Evolutionary conservation across 2,329 filamentous ascomycete genomes (phyloP), one percentile per base, ranked within the genome.

Genomic region (Trichophaea hybrida): DNA sequence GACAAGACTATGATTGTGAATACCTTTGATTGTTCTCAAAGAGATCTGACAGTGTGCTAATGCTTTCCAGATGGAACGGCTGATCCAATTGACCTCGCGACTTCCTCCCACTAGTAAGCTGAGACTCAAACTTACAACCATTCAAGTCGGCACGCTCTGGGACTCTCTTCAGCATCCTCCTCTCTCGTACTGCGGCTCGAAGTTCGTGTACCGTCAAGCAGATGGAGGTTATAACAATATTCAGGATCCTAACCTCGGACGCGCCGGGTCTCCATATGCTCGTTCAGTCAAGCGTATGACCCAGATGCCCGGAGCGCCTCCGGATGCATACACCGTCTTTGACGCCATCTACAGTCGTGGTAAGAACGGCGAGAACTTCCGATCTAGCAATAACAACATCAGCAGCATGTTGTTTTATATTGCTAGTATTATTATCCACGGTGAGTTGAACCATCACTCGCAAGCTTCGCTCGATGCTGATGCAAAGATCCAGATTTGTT

Each of bases 141-240:
- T 73, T 50, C 85, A 90, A 67, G 76, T 90, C 55, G 77, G 80
- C 55, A 76, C 83, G 70, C 76, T 90, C 0, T 90, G 85, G 85
- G 75, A 81, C 66, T 80, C 79, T 0, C 74, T 90, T 6, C 83
- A 85, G 15, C 86, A 90, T 64, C 86, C 86, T 0, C 84, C 86
- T 0, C 73, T 84, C 65, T 76, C 83, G 48, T 85, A 81, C 62
- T 71, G 84, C 58, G 80, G 80, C 1, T 73, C 83, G 6, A 73
- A 84, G 59, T 83, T 77, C 68, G 75, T 77, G 65, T 89, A 86
- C 68, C 78, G 86, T 12, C 78, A 77, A 55, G 78, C 84, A 0
- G 85, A 89, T 73, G 85, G 85, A 0, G 84, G 81, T 0, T 78
- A 80, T 71, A 89, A 88, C 64, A 88, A 87, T 67, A 79, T 82